phyloP scores from a whole-genome alignment of 2,329 filamentous ascomycete species.

The Beauveria medogensis region DNA sequence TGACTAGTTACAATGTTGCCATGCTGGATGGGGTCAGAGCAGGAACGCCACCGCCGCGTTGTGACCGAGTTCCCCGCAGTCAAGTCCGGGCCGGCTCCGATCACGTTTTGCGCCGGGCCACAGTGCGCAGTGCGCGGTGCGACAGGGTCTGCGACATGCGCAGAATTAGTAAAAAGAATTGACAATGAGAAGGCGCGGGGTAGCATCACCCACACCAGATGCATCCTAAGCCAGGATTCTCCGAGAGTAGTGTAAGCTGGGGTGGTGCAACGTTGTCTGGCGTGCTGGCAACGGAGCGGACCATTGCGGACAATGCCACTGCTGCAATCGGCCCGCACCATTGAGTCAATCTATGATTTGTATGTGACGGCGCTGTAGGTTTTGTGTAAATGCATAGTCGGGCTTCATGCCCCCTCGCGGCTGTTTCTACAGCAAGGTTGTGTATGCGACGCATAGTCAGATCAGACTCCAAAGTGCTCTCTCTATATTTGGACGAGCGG shows the following conservation, averaged over 20 bases:
- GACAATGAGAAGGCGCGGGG: not conserved
- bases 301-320: not conserved
- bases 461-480: not conserved
- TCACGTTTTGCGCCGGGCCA: not conserved
- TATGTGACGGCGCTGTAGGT: not conserved
- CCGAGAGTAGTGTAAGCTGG: not conserved
- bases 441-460: not conserved
- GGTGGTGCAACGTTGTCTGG: not conserved
- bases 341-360: not conserved
- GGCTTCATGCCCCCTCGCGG: not conserved
- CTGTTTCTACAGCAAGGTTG: too few species aligned
- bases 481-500: not conserved
- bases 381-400: not conserved
- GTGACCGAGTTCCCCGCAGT: conserved; percentile 6
- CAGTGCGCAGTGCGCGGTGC: not conserved
- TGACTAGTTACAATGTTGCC: not conserved
- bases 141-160: not conserved
- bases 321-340: not conserved
- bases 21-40: not conserved
- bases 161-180: not conserved
- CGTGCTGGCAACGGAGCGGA: not conserved
- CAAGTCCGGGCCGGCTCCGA: conserved; percentile 1
- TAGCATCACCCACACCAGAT: not conserved
- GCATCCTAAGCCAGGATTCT: not conserved
- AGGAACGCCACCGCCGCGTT: not conserved